These are phyloP conservation scores for Tritrichomonas foetus DNA, from an alignment of 208 protist species.

Conservation along the genomic window DNA sequence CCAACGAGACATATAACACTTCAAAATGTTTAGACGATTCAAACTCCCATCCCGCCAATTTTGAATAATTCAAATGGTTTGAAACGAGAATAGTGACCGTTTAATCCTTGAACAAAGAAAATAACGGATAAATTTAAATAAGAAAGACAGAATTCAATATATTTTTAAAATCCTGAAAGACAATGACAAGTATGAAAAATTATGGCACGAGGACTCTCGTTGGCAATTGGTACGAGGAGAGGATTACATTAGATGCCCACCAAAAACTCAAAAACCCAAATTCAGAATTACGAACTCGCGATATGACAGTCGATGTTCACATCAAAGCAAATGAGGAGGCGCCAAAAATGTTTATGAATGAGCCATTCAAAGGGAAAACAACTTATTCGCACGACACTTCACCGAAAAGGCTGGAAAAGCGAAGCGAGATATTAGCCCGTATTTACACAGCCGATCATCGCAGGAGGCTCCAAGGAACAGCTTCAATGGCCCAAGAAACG, in stretches of 20 bases:
- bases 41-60: too few relatives aligned
- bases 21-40: too few relatives aligned
- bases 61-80: too few relatives aligned
- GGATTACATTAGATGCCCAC: background rate
- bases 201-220: background rate
- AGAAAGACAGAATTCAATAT: too few relatives aligned
- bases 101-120: too few relatives aligned
- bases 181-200: background rate
- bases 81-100: too few relatives aligned
- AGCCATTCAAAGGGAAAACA: background rate
- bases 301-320: constrained; percentile 15
- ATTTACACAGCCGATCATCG: background rate
- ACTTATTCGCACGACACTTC: background rate
- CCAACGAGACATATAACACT: too few relatives aligned
- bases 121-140: too few relatives aligned
- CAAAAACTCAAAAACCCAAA: background rate
- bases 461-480: background rate
- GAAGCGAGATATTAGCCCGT: background rate
- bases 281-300: background rate
- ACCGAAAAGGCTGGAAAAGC: background rate
- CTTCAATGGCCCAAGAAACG: background rate
- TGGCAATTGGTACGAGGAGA: background rate
- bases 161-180: too few relatives aligned
- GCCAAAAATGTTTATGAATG: background rate
- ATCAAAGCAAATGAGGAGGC: background rate